These are phyloP conservation scores for Zygosaccharomyces pseudobailii DNA, from an alignment of 1,139 yeast species.

Conservation along the genomic window DNA sequence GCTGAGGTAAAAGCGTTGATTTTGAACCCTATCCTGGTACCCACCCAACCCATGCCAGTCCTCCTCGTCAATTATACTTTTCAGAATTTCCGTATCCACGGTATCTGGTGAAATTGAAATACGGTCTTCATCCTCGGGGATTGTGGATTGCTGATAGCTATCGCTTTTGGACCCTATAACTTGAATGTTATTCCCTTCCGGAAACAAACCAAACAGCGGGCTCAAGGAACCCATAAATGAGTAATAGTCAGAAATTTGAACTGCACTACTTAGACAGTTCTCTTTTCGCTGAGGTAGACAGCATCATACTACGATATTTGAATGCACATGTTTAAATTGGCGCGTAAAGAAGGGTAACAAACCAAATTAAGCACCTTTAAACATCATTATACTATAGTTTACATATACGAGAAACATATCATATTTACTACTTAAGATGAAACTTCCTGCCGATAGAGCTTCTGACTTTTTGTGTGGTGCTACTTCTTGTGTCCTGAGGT, in stretches of 20 bases:
- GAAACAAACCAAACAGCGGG: slow-evolving; percentile 19
- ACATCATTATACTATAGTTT: neutral
- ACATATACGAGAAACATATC: neutral
- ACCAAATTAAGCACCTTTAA: neutral
- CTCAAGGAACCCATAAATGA: slow-evolving; percentile 9
- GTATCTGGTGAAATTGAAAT: slow-evolving; percentile 8
- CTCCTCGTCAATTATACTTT: slow-evolving; percentile 20
- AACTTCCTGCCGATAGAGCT: slow-evolving; percentile 14
- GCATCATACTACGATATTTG: no score
- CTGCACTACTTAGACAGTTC: no score
- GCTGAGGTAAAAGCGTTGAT: slow-evolving; percentile 22
- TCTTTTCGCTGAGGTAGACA: no score
- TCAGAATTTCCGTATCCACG: slow-evolving; percentile 15
- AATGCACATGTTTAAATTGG: neutral
- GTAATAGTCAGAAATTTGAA: neutral
- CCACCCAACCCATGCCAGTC: slow-evolving; percentile 17
- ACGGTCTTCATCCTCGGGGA: slow-evolving; percentile 4
- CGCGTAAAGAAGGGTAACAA: neutral
- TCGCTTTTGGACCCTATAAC: slow-evolving; percentile 5
- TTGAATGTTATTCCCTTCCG: slow-evolving; percentile 19
- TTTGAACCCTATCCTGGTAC: slow-evolving; percentile 17
- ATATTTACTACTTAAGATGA: slow-evolving; percentile 8
- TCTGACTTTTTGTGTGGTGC: slow-evolving; percentile 10
- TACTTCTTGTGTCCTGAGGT: slow-evolving; percentile 3
- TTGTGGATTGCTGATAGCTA: neutral